phyloP scores from a whole-genome alignment of 2,329 filamentous ascomycete genomes.

The Emergomyces orientalis region DNA sequence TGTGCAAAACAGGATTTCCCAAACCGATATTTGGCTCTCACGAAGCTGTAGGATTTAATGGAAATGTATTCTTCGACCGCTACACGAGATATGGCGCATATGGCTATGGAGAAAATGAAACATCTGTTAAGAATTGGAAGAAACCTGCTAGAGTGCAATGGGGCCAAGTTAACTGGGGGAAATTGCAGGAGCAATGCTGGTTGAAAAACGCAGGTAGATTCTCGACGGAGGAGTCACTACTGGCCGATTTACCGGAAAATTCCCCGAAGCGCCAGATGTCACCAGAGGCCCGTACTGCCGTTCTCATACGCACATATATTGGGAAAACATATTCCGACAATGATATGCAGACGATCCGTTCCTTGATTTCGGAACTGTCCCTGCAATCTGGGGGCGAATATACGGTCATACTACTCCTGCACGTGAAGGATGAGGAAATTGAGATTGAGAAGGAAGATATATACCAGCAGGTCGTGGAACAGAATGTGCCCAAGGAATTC shows the following conservation, averaged over 20 bases:
- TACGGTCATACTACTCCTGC: conserved; percentile 74
- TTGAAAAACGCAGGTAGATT: conserved; percentile 58
- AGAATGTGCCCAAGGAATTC: conserved; percentile 61
- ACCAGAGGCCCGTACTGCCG: conserved; percentile 55
- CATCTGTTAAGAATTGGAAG: conserved; percentile 18
- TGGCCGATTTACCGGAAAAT: conserved; percentile 11
- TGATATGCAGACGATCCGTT: conserved; percentile 70
- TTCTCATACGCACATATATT: conserved; percentile 75
- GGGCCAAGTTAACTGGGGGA: conserved; percentile 60
- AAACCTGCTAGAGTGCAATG: conserved; percentile 37
- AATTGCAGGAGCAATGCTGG: conserved; percentile 58
- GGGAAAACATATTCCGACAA: conserved; percentile 70
- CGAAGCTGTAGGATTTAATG: conserved; percentile 51
- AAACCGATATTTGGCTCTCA: conserved; percentile 55
- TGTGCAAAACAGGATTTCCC: conserved; percentile 43
- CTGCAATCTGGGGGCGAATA: conserved; percentile 78
- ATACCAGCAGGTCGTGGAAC: conserved; percentile 52
- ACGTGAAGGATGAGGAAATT: conserved; percentile 67
- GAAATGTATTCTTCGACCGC: conserved; percentile 57
- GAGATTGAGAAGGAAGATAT: conserved; percentile 66
- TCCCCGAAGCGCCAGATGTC: conserved; percentile 11
- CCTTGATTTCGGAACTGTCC: conserved; percentile 72
- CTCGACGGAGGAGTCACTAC: conserved; percentile 25
- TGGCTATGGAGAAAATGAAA: conserved; percentile 27
- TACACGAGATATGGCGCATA: conserved; percentile 58